Evolutionary conservation across 139 green algal species (phyloP).

Genomic region (Eudorina sp.): DNA sequence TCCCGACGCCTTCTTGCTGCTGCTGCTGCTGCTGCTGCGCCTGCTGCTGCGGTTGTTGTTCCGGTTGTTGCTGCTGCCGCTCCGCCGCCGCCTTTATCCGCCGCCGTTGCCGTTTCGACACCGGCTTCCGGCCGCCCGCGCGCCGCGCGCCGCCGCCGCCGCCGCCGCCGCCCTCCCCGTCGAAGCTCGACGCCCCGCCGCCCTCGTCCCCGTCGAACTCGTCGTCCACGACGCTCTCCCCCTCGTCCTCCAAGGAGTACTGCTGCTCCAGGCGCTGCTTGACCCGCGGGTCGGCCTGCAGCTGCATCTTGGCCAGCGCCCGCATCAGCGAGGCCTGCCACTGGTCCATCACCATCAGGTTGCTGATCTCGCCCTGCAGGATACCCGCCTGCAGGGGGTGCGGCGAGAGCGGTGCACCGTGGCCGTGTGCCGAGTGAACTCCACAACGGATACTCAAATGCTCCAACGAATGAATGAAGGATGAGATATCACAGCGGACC

Average conservation of each 20-base stretch:
- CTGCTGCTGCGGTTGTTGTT: neutral
- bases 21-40: no score
- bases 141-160: neutral
- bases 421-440: no score
- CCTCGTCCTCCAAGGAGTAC: conserved; percentile 40
- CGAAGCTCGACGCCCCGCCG: neutral
- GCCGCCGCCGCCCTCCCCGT: neutral
- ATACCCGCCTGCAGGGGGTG: conserved; percentile 72
- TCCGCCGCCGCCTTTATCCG: no score
- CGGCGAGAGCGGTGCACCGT: no score
- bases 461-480: no score
- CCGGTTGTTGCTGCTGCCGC: neutral
- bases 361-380: conserved; percentile 80
- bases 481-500: no score
- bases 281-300: conserved; percentile 51
- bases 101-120: conserved; percentile 19
- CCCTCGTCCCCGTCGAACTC: neutral
- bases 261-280: conserved; percentile 41
- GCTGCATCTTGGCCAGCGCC: conserved; percentile 74
- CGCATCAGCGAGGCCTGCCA: conserved; percentile 88
- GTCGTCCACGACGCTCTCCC: neutral
- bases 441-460: no score
- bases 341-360: conserved; percentile 88
- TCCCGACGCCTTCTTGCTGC: no score
- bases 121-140: neutral